Conservation (phyloP, 371 early-diverging fungal genomes). For the Saksenaea oblongispora region DNA sequence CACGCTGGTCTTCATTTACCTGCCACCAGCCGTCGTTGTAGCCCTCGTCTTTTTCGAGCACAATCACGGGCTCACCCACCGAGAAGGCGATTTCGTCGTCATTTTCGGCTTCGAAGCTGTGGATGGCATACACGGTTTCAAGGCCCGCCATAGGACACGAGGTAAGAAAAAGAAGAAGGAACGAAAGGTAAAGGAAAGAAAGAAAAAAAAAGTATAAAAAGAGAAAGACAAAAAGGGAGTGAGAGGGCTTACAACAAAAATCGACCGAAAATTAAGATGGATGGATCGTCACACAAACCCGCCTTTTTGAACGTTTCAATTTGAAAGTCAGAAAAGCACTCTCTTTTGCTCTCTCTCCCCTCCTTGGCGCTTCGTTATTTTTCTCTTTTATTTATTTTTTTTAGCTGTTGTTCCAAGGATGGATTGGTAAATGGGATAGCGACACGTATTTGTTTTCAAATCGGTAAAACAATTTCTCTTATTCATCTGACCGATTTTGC, state of each 20-base stretch:
- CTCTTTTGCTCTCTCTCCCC: neutral
- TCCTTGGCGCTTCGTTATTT: neutral
- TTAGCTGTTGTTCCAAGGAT: neutral
- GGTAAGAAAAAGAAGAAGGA: neutral
- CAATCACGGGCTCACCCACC: conserved; percentile 68
- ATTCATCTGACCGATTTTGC: no score
- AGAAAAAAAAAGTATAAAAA: neutral
- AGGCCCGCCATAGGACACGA: conserved; percentile 10
- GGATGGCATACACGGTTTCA: conserved; percentile 62
- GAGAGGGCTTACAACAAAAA: neutral
- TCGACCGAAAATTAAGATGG: neutral
- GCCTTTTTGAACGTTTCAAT: neutral
- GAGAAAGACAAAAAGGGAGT: neutral
- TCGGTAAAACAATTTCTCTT: no score
- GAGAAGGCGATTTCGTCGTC: conserved; percentile 76
- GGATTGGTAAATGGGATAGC: no score
- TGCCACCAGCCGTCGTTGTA: conserved; percentile 85
- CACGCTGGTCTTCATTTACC: conserved; percentile 32
- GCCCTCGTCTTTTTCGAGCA: conserved; percentile 74
- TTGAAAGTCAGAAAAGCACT: neutral
- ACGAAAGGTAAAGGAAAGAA: neutral
- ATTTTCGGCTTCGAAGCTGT: conserved; percentile 66
- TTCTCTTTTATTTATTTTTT: neutral
- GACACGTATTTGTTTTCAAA: no score
- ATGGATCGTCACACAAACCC: conserved; percentile 2